A percentile compares a stretch with the other conserved stretches of the same genome.
These are phyloP conservation scores for Exophiala calicioides DNA, from an alignment of 2,329 filamentous ascomycete species.

Conservation along the genomic window DNA sequence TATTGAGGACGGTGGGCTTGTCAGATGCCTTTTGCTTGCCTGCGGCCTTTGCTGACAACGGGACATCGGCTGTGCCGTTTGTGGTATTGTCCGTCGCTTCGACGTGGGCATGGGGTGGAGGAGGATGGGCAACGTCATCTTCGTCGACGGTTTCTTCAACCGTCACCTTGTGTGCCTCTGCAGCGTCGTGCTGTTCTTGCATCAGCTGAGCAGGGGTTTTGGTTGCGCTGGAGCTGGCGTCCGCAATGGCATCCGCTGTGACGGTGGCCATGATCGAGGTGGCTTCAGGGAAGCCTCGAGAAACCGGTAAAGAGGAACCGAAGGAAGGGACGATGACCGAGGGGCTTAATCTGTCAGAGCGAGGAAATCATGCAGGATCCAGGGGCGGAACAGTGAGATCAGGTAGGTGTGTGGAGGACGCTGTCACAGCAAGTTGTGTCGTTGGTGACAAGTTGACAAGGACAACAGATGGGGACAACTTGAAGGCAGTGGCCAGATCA, in stretches of 20 bases:
- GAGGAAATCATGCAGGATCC: constrained; percentile 16
- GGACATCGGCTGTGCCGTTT: constrained; percentile 50
- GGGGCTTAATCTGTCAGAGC: constrained; percentile 12
- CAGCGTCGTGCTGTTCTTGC: constrained; percentile 54
- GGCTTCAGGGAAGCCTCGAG: constrained; percentile 28
- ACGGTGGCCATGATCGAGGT: constrained; percentile 22
- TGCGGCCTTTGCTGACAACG: constrained; percentile 64
- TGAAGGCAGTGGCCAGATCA: not conserved
- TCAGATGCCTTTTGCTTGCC: constrained; percentile 63
- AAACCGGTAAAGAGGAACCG: constrained; percentile 25
- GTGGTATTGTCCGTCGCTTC: constrained; percentile 33
- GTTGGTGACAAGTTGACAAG: constrained; percentile 7
- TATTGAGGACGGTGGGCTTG: constrained; percentile 64
- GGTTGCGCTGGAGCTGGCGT: constrained; percentile 31
- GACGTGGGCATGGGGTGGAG: constrained; percentile 44
- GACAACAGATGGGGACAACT: not conserved
- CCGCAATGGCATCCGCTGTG: constrained; percentile 24
- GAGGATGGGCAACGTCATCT: constrained; percentile 64
- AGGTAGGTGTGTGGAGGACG: not conserved
- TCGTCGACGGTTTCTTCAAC: constrained; percentile 83
- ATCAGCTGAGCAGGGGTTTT: constrained; percentile 56
- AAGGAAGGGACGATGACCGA: constrained; percentile 23
- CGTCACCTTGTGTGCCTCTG: constrained; percentile 62
- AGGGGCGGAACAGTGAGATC: not conserved
- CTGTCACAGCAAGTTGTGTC: not conserved